Percentiles rank a stretch among this genome's conserved stretches.
These are phyloP conservation scores for Candida sakaeoensis DNA, from an alignment of 805 yeast species.

Conservation along the genomic window DNA sequence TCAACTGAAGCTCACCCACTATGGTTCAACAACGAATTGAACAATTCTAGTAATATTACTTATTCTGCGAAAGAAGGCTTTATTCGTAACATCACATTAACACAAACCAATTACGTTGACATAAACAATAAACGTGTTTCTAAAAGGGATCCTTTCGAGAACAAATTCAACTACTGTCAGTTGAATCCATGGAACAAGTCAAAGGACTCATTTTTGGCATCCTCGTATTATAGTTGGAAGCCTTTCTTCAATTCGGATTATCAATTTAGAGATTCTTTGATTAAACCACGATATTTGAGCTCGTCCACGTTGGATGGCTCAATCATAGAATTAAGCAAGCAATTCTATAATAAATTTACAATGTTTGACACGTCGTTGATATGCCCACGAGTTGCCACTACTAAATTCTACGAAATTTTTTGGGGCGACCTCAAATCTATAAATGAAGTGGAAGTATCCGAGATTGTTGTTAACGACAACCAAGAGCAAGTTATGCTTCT, in stretches of 20 bases:
- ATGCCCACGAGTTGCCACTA: conserved; percentile 24
- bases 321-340: conserved; percentile 25
- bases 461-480: conserved; percentile 15
- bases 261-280: conserved; percentile 35
- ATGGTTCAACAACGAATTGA: conserved; percentile 50
- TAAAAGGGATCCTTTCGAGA: conserved; percentile 16
- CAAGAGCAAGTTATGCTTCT: conserved; percentile 13
- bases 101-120: conserved; percentile 12
- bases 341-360: conserved; percentile 27
- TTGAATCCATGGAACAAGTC: conserved; percentile 18
- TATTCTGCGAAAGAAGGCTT: too few relatives aligned
- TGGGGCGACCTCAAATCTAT: conserved; percentile 27
- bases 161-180: conserved; percentile 28
- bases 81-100: conserved; percentile 15
- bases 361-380: conserved; percentile 25
- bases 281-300: conserved; percentile 38
- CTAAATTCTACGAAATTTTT: conserved; percentile 22
- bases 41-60: conserved; percentile 3
- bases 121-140: conserved; percentile 7
- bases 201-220: conserved; percentile 22
- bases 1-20: conserved; percentile 92
- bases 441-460: conserved; percentile 21
- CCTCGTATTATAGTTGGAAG: conserved; percentile 36
- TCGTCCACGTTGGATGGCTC: conserved; percentile 19
- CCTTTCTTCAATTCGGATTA: conserved; percentile 46